These are phyloP conservation scores for Candida glucosophila DNA, from an alignment of 1,139 yeast genomes.

Conservation along the genomic window DNA sequence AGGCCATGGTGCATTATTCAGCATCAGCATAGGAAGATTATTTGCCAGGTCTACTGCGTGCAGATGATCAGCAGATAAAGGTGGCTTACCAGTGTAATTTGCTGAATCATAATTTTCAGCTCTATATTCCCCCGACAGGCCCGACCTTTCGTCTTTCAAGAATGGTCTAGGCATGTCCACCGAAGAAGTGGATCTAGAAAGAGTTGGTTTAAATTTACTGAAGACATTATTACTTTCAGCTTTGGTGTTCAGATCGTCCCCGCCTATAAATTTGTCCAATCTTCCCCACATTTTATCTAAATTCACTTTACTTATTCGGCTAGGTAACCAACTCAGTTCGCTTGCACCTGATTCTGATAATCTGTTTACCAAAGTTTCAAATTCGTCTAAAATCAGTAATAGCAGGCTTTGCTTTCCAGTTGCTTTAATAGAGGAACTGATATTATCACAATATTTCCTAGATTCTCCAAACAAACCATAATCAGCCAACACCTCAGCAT, in stretches of 20 bases:
- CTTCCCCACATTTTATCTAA: slow-evolving; percentile 85
- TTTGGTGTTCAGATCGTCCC: slow-evolving; percentile 50
- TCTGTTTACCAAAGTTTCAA: slow-evolving; percentile 34
- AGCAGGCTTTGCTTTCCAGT: too few relatives aligned
- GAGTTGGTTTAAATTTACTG: slow-evolving; percentile 63
- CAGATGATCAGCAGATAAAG: too few relatives aligned
- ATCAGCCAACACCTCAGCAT: slow-evolving; percentile 60
- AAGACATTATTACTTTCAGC: slow-evolving; percentile 49
- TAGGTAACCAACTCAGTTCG: slow-evolving; percentile 52
- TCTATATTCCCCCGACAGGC: too few relatives aligned
- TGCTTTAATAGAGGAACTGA: slow-evolving; percentile 35
- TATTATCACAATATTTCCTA: slow-evolving; percentile 49
- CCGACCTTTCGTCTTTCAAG: too few relatives aligned
- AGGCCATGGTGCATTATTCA: too few relatives aligned
- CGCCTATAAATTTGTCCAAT: slow-evolving; percentile 84
- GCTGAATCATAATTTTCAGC: too few relatives aligned
- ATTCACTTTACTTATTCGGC: slow-evolving; percentile 64
- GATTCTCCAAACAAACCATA: slow-evolving; percentile 49
- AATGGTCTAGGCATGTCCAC: too few relatives aligned
- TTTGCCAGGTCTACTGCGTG: too few relatives aligned
- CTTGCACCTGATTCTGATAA: slow-evolving; percentile 32
- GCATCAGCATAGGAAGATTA: too few relatives aligned
- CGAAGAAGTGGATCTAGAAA: slow-evolving; percentile 46
- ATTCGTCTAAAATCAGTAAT: slow-evolving; percentile 28
- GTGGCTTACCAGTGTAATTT: too few relatives aligned